Evolutionary conservation across 2,329 filamentous ascomycete genomes (phyloP).

Genomic region (Talaromyces sp.): DNA sequence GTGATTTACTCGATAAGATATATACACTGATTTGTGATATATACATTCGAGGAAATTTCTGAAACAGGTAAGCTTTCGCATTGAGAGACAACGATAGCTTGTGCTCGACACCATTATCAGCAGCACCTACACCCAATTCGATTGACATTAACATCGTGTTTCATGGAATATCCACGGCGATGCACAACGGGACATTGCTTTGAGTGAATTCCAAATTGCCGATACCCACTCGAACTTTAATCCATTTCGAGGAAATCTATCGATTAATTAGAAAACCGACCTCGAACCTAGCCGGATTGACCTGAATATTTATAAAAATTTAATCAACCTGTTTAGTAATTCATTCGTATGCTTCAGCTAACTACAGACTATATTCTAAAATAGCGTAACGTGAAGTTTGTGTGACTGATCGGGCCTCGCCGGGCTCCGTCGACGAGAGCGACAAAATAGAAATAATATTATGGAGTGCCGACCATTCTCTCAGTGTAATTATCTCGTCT

Average conservation of each 20-base stretch:
- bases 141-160: background rate
- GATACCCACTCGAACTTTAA: background rate
- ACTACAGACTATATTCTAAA: background rate
- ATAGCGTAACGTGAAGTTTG: background rate
- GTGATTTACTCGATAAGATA: background rate
- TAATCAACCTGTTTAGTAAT: background rate
- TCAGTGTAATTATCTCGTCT: background rate
- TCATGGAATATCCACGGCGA: background rate
- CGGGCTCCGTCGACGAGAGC: background rate
- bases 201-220: background rate
- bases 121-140: background rate
- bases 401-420: background rate
- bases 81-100: background rate
- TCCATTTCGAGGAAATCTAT: background rate
- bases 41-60: background rate
- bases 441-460: background rate
- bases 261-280: background rate
- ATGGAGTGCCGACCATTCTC: background rate
- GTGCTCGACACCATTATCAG: background rate
- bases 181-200: background rate
- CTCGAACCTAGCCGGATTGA: background rate
- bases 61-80: background rate
- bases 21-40: background rate
- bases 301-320: background rate
- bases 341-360: background rate